A percentile compares a stretch with the other conserved stretches of the same genome.
phyloP scores from a whole-genome alignment of 2,329 filamentous ascomycete species.

The Diplodia intermedia region DNA sequence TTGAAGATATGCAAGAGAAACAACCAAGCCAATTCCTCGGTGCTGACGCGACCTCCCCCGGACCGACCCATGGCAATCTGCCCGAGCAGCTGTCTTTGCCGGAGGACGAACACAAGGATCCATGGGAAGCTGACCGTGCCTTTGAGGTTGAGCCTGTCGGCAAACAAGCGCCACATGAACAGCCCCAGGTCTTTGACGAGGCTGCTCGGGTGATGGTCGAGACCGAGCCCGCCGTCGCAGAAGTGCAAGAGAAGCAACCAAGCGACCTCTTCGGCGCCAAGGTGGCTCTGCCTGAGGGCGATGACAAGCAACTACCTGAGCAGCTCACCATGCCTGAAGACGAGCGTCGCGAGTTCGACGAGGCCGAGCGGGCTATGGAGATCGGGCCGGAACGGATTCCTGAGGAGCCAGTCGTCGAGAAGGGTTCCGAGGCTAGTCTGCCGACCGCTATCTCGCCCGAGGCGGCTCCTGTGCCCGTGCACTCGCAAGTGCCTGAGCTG shows the following conservation, averaged over 20 bases:
- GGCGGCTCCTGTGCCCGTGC: not conserved
- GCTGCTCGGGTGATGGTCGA: not conserved
- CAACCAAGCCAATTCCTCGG: not conserved
- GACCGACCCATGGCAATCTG: not conserved
- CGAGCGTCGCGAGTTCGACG: not conserved
- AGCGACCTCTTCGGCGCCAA: not conserved
- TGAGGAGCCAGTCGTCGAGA: not conserved
- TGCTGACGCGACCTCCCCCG: not conserved
- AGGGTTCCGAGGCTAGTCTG: not conserved
- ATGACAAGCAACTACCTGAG: not conserved
- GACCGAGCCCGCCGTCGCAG: not conserved
- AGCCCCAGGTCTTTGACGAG: not conserved
- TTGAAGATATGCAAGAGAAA: not conserved
- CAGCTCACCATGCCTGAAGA: not conserved
- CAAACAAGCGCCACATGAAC: not conserved
- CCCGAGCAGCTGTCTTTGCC: not conserved
- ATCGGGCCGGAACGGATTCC: not conserved
- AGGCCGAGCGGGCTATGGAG: conserved; percentile 1
- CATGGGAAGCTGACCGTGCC: not conserved
- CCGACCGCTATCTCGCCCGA: not conserved
- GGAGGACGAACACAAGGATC: not conserved
- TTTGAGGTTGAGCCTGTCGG: not conserved
- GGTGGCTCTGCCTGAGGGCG: not conserved
- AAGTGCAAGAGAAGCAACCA: conserved; percentile 1
- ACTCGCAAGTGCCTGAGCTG: not conserved